Conservation (phyloP, 768 basidiomycete species). For the Daedalea quercina region DNA sequence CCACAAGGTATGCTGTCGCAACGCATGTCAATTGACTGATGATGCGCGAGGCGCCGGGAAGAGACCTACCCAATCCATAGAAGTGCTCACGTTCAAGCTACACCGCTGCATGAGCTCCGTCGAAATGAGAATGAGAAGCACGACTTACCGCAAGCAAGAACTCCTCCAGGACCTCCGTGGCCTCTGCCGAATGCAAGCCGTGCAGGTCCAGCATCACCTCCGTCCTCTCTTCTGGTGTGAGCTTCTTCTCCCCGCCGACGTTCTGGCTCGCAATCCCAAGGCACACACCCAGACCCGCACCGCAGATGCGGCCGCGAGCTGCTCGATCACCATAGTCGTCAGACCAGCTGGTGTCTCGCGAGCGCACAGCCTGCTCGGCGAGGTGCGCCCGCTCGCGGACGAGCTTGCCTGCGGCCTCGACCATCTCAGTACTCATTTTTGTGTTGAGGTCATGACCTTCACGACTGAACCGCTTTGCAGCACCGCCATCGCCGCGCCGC, state of each 20-base stretch:
- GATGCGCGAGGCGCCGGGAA: not conserved
- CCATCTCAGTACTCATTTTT: conserved; percentile 85
- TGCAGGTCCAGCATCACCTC: conserved; percentile 88
- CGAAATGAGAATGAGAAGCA: not conserved
- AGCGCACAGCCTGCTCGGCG: conserved; percentile 69
- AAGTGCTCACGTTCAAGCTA: conserved; percentile 86
- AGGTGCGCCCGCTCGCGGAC: conserved; percentile 76
- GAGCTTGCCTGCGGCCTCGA: conserved; percentile 75
- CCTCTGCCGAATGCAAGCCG: conserved; percentile 91
- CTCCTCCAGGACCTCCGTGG: conserved; percentile 83
- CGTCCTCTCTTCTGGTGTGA: conserved; percentile 81
- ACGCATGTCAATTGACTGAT: not conserved
- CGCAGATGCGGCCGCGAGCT: conserved; percentile 66
- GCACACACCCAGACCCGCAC: conserved; percentile 78
- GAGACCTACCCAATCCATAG: conserved; percentile 67
- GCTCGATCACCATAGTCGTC: conserved; percentile 81
- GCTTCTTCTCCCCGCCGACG: conserved; percentile 42
- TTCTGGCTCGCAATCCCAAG: conserved; percentile 75
- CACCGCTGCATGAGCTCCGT: not conserved
- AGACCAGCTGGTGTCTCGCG: conserved; percentile 66
- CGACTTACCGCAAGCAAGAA: conserved; percentile 81
- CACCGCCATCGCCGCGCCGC: conserved; percentile 91
- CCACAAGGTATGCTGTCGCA: conserved; percentile 69
- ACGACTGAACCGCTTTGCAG: conserved; percentile 88
- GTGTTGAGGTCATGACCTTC: conserved; percentile 93